Evolutionary conservation across 495 filamentous ascomycete species (phyloP).

Genomic region (Neurospora sp.): DNA sequence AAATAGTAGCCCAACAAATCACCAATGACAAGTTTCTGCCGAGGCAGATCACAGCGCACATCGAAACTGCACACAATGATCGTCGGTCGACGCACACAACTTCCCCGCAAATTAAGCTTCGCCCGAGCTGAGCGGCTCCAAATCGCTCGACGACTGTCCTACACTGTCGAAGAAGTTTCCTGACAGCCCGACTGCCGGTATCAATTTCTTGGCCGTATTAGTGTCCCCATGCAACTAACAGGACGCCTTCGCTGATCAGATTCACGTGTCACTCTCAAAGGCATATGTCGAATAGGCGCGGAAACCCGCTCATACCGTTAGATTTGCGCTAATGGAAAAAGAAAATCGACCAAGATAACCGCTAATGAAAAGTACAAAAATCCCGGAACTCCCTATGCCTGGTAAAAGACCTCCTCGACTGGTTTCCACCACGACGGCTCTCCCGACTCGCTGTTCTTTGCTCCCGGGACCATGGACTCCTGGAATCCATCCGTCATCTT

Average conservation of each 20-base stretch:
- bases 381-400: constrained; percentile 28
- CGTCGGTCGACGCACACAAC: neutral
- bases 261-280: neutral
- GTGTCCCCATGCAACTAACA: neutral
- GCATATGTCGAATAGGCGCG: neutral
- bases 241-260: neutral
- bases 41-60: neutral
- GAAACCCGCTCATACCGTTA: neutral
- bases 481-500: constrained; percentile 66
- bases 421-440: constrained; percentile 60
- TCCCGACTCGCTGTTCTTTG: constrained; percentile 50
- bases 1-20: constrained; percentile 1
- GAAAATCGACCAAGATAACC: neutral
- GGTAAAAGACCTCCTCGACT: constrained; percentile 64
- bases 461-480: constrained; percentile 50
- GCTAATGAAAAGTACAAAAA: neutral
- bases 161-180: neutral
- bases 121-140: neutral
- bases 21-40: neutral
- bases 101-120: neutral
- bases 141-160: neutral
- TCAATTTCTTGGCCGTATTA: neutral
- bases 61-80: neutral
- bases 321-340: neutral
- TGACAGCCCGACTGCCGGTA: no score